A percentile compares a stretch with the other conserved stretches of the same genome.
phyloP scores from a whole-genome alignment of 306 rosid genomes.

The Vicia villosa region DNA sequence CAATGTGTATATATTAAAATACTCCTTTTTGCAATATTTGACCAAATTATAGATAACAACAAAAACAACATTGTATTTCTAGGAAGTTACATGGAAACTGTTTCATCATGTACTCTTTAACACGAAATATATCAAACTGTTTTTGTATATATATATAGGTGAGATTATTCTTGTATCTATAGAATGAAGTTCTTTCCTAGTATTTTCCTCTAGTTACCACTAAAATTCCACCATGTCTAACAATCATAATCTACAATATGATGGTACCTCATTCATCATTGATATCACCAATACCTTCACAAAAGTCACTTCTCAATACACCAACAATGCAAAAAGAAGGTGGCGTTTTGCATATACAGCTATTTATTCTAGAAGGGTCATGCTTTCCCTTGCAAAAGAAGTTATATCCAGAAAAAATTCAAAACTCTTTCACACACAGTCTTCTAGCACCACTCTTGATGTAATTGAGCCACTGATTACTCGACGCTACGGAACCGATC shows the following conservation, averaged over 20 bases:
- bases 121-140: neutral
- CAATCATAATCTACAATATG: neutral
- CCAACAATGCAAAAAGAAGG: constrained; percentile 49
- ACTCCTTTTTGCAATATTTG: neutral
- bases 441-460: constrained; percentile 33
- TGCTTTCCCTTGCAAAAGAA: constrained; percentile 54
- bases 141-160: neutral
- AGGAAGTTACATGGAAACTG: constrained; percentile 41
- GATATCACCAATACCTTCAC: constrained; percentile 36
- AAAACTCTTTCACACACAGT: constrained; percentile 34
- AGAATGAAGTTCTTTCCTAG: constrained; percentile 46
- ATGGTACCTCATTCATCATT: constrained; percentile 26
- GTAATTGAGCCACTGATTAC: constrained; percentile 39
- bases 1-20: neutral
- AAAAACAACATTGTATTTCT: neutral
- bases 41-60: neutral
- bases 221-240: constrained; percentile 39
- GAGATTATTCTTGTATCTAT: too few relatives aligned
- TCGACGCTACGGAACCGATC: constrained; percentile 9
- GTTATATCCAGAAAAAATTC: constrained; percentile 41
- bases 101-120: neutral
- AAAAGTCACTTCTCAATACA: constrained; percentile 30
- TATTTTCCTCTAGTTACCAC: neutral
- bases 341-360: constrained; percentile 68
- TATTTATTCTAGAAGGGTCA: constrained; percentile 55